phyloP scores from a whole-genome alignment of 345 rosid species.

The Pistacia integerrima region DNA sequence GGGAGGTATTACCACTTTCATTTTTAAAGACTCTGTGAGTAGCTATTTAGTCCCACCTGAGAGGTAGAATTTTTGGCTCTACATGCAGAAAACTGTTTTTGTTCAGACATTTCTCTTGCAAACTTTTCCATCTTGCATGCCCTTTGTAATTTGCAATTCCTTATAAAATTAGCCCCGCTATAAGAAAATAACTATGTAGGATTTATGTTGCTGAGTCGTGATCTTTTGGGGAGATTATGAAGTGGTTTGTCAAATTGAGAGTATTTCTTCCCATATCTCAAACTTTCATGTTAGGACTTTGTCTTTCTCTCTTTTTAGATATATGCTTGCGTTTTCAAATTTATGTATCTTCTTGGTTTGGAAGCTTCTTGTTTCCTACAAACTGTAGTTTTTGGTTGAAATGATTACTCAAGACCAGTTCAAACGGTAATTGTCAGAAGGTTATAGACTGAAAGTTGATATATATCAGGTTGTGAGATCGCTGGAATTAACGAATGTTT shows the following conservation, averaged over 20 bases:
- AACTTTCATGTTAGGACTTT: too few relatives aligned
- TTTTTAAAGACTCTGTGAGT: not conserved
- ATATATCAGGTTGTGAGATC: not conserved
- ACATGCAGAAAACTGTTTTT: not conserved
- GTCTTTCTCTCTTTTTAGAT: not conserved
- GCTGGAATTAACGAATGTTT: not conserved
- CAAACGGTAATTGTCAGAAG: not conserved
- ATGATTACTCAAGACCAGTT: constrained; percentile 3
- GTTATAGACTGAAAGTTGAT: not conserved
- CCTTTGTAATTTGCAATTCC: not conserved
- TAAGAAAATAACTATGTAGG: not conserved
- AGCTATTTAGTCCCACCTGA: not conserved
- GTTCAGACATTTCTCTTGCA: not conserved
- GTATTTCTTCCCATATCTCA: too few relatives aligned
- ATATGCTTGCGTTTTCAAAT: not conserved
- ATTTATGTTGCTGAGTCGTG: not conserved
- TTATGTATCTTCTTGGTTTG: not conserved
- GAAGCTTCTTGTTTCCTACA: not conserved
- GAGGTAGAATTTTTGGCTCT: not conserved
- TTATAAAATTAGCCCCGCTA: not conserved
- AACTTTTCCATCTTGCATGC: not conserved
- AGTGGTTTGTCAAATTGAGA: too few relatives aligned
- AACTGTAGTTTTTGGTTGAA: not conserved
- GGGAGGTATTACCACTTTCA: constrained; percentile 68
- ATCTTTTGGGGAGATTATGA: too few relatives aligned